Evolutionary conservation across 352 stramenopile species (phyloP).

Genomic region (Phytophthora quininea): DNA sequence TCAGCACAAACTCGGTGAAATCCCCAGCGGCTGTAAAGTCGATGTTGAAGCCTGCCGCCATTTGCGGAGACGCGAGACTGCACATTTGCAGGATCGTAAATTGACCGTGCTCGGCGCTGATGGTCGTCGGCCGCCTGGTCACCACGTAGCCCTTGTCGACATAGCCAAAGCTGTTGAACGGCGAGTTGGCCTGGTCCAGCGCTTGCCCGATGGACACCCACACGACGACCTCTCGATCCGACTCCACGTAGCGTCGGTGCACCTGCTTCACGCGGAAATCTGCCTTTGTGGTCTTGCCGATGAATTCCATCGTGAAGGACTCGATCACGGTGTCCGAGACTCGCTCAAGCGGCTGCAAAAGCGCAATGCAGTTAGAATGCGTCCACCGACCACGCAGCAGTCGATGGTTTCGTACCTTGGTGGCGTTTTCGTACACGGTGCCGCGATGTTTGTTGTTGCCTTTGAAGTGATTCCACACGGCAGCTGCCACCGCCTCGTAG

Average conservation of each 20-base stretch:
- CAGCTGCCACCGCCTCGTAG: constrained; percentile 27
- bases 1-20: constrained; percentile 62
- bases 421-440: constrained; percentile 38
- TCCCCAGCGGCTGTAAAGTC: constrained; percentile 41
- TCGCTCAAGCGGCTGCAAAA: constrained; percentile 27
- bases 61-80: constrained; percentile 59
- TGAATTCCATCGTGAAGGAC: constrained; percentile 47
- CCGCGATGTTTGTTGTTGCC: constrained; percentile 38
- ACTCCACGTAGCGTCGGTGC: constrained; percentile 41
- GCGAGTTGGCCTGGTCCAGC: constrained; percentile 34
- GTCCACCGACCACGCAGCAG: not conserved
- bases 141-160: constrained; percentile 69
- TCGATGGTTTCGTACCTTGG: constrained; percentile 18
- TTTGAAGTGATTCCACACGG: constrained; percentile 45
- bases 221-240: constrained; percentile 47
- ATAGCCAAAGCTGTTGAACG: constrained; percentile 46
- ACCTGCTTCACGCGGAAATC: constrained; percentile 49
- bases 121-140: constrained; percentile 44
- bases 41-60: constrained; percentile 34
- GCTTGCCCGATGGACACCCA: constrained; percentile 43
- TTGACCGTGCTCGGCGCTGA: constrained; percentile 21
- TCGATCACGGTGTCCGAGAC: constrained; percentile 54
- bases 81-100: constrained; percentile 64
- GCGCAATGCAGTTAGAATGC: constrained; percentile 10
- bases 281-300: constrained; percentile 35